phyloP scores from a whole-genome alignment of 1,139 yeast genomes.

The Hansenula anomala region DNA sequence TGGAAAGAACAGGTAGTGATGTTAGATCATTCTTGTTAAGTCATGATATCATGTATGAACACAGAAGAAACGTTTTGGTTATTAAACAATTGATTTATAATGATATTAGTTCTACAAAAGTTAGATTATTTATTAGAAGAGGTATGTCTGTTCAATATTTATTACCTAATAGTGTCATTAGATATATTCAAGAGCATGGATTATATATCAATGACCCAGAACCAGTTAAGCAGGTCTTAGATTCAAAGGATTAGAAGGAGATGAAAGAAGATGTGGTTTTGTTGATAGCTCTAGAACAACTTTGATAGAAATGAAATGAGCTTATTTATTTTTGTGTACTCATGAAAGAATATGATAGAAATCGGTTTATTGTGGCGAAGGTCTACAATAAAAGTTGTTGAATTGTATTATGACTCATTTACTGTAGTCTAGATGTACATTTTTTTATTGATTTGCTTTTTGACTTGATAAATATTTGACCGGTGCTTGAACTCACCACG shows the following conservation, averaged over 20 bases:
- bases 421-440: too few relatives aligned
- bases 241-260: conserved; percentile 18
- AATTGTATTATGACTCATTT: too few relatives aligned
- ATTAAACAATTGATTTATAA: conserved; percentile 94
- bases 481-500: too few relatives aligned
- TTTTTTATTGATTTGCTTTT: too few relatives aligned
- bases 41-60: conserved; percentile 97
- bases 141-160: conserved; percentile 96
- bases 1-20: conserved; percentile 95
- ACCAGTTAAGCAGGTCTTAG: conserved; percentile 81
- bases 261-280: too few relatives aligned
- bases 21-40: conserved; percentile 86
- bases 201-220: conserved; percentile 81
- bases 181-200: conserved; percentile 90
- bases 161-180: conserved; percentile 88
- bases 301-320: too few relatives aligned
- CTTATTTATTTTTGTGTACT: too few relatives aligned
- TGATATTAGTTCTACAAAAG: conserved; percentile 93
- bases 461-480: too few relatives aligned
- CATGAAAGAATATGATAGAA: too few relatives aligned
- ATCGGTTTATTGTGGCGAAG: too few relatives aligned
- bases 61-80: conserved; percentile 86
- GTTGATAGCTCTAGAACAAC: too few relatives aligned
- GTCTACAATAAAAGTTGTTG: too few relatives aligned
- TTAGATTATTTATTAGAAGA: conserved; percentile 82